phyloP scores from a whole-genome alignment of 805 yeast genomes.

The Saccharomyces paradoxus region DNA sequence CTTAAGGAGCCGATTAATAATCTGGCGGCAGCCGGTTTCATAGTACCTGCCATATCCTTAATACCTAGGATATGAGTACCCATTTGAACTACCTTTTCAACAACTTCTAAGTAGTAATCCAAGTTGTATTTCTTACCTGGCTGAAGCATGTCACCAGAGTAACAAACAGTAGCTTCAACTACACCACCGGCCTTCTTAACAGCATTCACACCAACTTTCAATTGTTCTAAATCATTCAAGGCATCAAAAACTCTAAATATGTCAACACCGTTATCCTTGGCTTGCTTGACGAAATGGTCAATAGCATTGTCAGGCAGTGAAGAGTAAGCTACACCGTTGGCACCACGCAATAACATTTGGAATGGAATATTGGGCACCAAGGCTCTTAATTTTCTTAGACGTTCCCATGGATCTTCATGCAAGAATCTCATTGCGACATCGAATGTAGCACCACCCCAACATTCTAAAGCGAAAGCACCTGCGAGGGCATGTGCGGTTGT shows the following conservation, averaged over 20 bases:
- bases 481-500: slow-evolving; percentile 84
- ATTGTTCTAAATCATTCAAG: slow-evolving; percentile 90
- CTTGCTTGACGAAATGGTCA: slow-evolving; percentile 92
- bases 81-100: slow-evolving; percentile 76
- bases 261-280: slow-evolving; percentile 93
- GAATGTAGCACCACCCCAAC: slow-evolving; percentile 99
- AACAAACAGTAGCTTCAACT: slow-evolving; percentile 96
- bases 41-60: slow-evolving; percentile 99
- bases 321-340: slow-evolving; percentile 97
- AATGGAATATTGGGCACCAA: slow-evolving; percentile 97
- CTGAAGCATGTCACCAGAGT: slow-evolving; percentile 97
- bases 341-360: slow-evolving; percentile 99
- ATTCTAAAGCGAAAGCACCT: slow-evolving; percentile 91
- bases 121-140: slow-evolving; percentile 94
- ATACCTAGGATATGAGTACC: slow-evolving; percentile 97
- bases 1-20: slow-evolving; percentile 73
- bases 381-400: slow-evolving; percentile 78
- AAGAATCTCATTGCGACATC: slow-evolving; percentile 98
- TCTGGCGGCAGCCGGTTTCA: slow-evolving; percentile 91
- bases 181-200: slow-evolving; percentile 98
- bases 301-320: slow-evolving; percentile 97
- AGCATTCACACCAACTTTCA: slow-evolving; percentile 95
- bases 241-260: slow-evolving; percentile 98
- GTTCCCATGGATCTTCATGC: slow-evolving; percentile 98
- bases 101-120: slow-evolving; percentile 75